Percentiles rank a stretch among this genome's conserved stretches.
Evolutionary conservation across 495 filamentous ascomycete species (phyloP).

Genomic region (Penicillium dipodomyicola): DNA sequence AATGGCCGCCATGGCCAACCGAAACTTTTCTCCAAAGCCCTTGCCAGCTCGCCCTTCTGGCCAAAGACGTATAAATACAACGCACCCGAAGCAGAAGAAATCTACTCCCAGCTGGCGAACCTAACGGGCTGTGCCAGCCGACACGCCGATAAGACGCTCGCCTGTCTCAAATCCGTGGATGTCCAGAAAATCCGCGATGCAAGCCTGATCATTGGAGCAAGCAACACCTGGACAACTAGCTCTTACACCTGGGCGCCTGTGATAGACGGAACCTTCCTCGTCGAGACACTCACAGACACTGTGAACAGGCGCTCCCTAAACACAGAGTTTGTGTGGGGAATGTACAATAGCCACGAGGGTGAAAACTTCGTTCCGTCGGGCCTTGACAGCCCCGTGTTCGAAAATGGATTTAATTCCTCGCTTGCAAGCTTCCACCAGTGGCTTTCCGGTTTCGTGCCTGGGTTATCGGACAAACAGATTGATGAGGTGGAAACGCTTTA

Average conservation of each 20-base stretch:
- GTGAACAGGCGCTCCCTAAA: conserved; percentile 39
- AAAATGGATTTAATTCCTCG: conserved; percentile 46
- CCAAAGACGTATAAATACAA: conserved; percentile 56
- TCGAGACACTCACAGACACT: conserved; percentile 43
- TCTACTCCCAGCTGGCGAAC: conserved; percentile 45
- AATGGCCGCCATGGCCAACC: conserved; percentile 37
- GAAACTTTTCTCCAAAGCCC: conserved; percentile 49
- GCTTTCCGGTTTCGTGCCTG: conserved; percentile 53
- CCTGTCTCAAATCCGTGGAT: conserved; percentile 50
- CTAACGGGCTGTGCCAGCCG: conserved; percentile 44
- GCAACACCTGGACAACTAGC: conserved; percentile 50
- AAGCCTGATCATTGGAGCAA: conserved; percentile 40
- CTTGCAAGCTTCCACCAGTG: conserved; percentile 46
- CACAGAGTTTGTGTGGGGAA: conserved; percentile 46
- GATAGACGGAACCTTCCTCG: conserved; percentile 54
- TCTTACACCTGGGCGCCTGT: conserved; percentile 61
- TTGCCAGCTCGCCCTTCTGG: conserved; percentile 63
- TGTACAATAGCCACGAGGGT: conserved; percentile 61
- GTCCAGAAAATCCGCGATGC: conserved; percentile 51
- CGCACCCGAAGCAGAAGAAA: conserved; percentile 45
- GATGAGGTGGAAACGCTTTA: conserved; percentile 39
- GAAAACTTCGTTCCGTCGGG: conserved; percentile 57
- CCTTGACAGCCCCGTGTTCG: conserved; percentile 29
- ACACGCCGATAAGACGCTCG: conserved; percentile 33
- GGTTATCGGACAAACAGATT: conserved; percentile 39